A percentile compares a stretch with the other conserved stretches of the same genome.
These are phyloP conservation scores for Chlamydomonas sp. DNA, from an alignment of 139 green algal genomes.

Conservation along the genomic window DNA sequence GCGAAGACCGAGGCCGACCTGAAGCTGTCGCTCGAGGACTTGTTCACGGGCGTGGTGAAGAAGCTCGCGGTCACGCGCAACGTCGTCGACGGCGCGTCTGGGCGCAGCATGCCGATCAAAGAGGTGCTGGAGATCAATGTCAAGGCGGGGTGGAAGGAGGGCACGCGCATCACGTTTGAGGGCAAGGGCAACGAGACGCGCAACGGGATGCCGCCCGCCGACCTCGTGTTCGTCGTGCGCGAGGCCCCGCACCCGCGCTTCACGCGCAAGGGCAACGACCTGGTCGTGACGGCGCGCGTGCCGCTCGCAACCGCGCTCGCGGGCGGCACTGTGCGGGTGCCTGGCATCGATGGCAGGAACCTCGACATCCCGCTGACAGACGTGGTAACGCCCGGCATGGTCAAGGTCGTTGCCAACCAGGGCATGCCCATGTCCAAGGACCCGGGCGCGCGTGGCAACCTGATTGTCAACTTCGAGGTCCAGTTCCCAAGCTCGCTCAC, in stretches of 20 bases:
- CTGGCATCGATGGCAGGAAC: background rate
- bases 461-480: slow-evolving; percentile 70
- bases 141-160: slow-evolving; percentile 63
- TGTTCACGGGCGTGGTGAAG: slow-evolving; percentile 54
- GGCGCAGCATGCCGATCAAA: slow-evolving; percentile 34
- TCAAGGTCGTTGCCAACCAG: background rate
- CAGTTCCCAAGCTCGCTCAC: slow-evolving; percentile 42
- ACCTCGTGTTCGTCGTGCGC: slow-evolving; percentile 40
- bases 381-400: background rate
- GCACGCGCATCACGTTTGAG: slow-evolving; percentile 33
- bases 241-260: slow-evolving; percentile 33
- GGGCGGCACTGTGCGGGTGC: background rate
- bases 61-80: slow-evolving; percentile 48
- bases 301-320: slow-evolving; percentile 8
- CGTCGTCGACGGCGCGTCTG: slow-evolving; percentile 40
- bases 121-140: slow-evolving; percentile 56
- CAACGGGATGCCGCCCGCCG: slow-evolving; percentile 36
- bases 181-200: slow-evolving; percentile 53
- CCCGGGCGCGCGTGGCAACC: slow-evolving; percentile 55
- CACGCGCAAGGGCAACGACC: slow-evolving; percentile 29
- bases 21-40: slow-evolving; percentile 64
- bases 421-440: slow-evolving; percentile 31
- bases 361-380: background rate
- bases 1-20: slow-evolving; percentile 23
- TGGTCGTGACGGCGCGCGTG: slow-evolving; percentile 14